Percentiles rank a stretch among this genome's conserved stretches.
These are phyloP conservation scores for Eucalyptus erythrocorys DNA, from an alignment of 345 rosid species.

Conservation along the genomic window DNA sequence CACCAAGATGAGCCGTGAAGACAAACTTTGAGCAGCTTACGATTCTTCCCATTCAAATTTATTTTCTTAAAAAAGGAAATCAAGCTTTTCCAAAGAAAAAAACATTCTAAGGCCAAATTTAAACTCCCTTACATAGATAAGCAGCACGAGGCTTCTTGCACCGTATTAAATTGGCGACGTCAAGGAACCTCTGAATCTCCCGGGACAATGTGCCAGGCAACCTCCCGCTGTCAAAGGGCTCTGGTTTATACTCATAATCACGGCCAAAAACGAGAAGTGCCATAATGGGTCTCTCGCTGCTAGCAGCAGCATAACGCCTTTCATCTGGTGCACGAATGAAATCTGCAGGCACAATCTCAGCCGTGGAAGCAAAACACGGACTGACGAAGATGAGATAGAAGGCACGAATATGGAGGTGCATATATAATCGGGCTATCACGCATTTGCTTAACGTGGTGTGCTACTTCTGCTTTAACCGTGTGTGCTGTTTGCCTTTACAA, in stretches of 20 bases:
- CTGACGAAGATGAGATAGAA: background rate
- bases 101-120: background rate
- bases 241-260: slow-evolving; percentile 18
- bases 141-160: slow-evolving; percentile 65
- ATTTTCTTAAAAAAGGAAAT: background rate
- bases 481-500: background rate
- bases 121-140: slow-evolving; percentile 42
- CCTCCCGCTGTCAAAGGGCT: slow-evolving; percentile 80
- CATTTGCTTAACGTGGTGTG: background rate
- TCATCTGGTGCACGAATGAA: background rate
- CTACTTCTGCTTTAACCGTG: background rate
- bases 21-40: background rate
- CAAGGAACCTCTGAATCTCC: slow-evolving; percentile 75
- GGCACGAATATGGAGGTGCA: background rate
- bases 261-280: background rate
- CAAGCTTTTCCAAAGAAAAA: background rate
- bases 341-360: background rate
- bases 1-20: background rate
- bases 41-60: background rate
- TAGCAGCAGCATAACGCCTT: background rate
- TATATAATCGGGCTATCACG: background rate
- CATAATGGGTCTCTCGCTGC: background rate
- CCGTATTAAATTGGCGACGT: slow-evolving; percentile 76
- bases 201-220: slow-evolving; percentile 62
- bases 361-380: background rate